Evolutionary conservation across 169 alveolate genomes (phyloP).

Genomic region (Eimeria acervulina): DNA sequence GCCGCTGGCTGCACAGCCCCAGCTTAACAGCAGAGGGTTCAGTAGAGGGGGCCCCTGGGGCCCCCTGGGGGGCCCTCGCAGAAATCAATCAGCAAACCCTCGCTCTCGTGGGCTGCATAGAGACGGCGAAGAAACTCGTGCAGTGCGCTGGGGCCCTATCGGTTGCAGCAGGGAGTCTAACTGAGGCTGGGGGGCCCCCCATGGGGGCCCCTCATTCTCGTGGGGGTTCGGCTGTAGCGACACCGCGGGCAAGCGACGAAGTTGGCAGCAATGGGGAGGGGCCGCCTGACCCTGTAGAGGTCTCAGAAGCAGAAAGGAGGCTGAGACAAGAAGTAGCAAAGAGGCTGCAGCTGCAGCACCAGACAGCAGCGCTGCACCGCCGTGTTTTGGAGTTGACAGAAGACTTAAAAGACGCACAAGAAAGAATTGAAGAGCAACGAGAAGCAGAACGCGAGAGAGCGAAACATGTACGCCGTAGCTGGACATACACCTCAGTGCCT

Average conservation of each 20-base stretch:
- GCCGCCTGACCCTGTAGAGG: background rate
- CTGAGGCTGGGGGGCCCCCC: background rate
- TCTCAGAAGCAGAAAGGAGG: constrained; percentile 47
- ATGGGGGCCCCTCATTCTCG: constrained; percentile 23
- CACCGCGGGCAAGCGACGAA: background rate
- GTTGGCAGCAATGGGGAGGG: background rate
- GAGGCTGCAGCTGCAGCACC: constrained; percentile 75
- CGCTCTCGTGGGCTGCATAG: background rate
- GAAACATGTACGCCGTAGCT: background rate
- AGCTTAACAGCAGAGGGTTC: background rate
- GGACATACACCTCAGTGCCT: background rate
- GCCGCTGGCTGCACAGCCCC: constrained; percentile 24
- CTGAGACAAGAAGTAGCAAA: constrained; percentile 33
- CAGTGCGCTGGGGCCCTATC: constrained; percentile 1
- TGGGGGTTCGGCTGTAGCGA: background rate
- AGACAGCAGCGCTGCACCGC: constrained; percentile 37
- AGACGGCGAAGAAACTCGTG: constrained; percentile 5
- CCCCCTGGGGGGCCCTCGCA: background rate
- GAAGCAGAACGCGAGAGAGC: constrained; percentile 31
- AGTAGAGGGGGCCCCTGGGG: background rate
- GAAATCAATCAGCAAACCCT: background rate
- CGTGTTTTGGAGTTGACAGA: constrained; percentile 50
- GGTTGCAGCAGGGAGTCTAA: background rate
- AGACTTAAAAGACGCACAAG: constrained; percentile 11
- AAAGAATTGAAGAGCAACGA: constrained; percentile 45